Percentiles rank a stretch among this genome's conserved stretches.
Conservation (phyloP, 2,329 filamentous ascomycete species). For the Exophiala sp. region DNA sequence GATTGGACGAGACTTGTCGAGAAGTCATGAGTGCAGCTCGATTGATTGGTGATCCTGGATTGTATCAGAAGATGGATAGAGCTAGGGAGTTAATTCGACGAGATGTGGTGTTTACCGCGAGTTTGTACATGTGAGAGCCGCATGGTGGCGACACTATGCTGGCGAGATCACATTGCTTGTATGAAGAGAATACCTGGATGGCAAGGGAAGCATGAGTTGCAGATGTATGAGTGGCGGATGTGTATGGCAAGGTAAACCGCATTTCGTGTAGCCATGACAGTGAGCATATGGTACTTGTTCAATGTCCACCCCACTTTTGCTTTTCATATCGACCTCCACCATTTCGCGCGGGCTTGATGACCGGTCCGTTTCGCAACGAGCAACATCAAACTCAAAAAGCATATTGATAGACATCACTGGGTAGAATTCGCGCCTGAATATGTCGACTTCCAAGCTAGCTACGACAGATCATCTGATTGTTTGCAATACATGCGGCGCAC, state of each 20-base stretch:
- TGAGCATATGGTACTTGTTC: background rate
- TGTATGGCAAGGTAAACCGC: background rate
- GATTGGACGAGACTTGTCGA: conserved; percentile 90
- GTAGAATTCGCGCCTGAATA: background rate
- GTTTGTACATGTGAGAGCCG: conserved; percentile 70
- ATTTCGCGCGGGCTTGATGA: background rate
- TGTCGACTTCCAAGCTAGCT: conserved; percentile 12
- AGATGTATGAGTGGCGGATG: too few relatives aligned
- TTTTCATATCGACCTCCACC: background rate
- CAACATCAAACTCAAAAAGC: too few relatives aligned
- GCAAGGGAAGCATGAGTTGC: background rate
- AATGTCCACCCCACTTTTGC: background rate
- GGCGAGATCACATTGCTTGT: too few relatives aligned
- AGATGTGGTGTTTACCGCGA: conserved; percentile 87
- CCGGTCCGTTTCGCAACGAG: background rate
- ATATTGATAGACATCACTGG: too few relatives aligned
- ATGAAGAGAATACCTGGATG: background rate
- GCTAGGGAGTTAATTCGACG: conserved; percentile 98
- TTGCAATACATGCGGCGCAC: conserved; percentile 28
- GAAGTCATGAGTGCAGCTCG: conserved; percentile 97
- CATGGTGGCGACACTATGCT: background rate
- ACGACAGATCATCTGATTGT: conserved; percentile 25
- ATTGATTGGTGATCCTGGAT: conserved; percentile 86
- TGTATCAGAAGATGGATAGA: conserved; percentile 95
- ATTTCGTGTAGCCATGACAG: background rate